Base-by-base conservation (phyloP, 257 asterid species). In the Solanum dulcamara region DNA sequence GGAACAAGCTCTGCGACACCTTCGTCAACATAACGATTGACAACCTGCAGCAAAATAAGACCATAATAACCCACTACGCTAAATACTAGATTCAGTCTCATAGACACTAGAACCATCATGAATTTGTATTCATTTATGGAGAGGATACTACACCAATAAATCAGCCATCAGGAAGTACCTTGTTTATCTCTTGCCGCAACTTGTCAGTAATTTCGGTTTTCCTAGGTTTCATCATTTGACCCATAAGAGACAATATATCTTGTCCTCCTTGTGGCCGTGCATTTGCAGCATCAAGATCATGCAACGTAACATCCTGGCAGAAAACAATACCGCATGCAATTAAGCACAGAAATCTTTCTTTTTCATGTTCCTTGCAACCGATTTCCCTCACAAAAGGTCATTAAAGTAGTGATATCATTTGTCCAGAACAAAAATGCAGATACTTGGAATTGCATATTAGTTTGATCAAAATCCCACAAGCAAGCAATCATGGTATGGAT, bases 221-320 rank as follows among this genome's bases (percentile, higher is more conserved):
- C 87, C 95, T 90, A 60, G 98, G 98, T 88, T 93, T 94, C 98
- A 94, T 92, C 98, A 94, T 88, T 91, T 96, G 99, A 60, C 98
- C 97, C 98, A 96, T 93, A 85, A 96, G 90, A 67, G 98, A 96
- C 90, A 96, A 84, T 90, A 96, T 94, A 90, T 96, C 99, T 88
- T 96, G 98, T 35, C 98, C 98, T 77, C 99, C 99, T 91, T 94
- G 99, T 57, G 99, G 98, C 46, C 98, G 90, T 87, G 99, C 99
- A 90, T 94, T 96, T 81, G 99, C 99, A 89, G 99, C 94, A 90
- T 96, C 99, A 81, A 96, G 95, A 90, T 96, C 98, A 89, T 96
- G 98, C 89, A 96, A 85, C 0, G 97, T 94, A 83, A 96, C 98
- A 57, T 57, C 64, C 64, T 57, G 64, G 13, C 13, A 22, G 64